These are phyloP conservation scores for Leccinum longicurvipes DNA, from an alignment of 768 basidiomycete genomes.

Conservation along the genomic window DNA sequence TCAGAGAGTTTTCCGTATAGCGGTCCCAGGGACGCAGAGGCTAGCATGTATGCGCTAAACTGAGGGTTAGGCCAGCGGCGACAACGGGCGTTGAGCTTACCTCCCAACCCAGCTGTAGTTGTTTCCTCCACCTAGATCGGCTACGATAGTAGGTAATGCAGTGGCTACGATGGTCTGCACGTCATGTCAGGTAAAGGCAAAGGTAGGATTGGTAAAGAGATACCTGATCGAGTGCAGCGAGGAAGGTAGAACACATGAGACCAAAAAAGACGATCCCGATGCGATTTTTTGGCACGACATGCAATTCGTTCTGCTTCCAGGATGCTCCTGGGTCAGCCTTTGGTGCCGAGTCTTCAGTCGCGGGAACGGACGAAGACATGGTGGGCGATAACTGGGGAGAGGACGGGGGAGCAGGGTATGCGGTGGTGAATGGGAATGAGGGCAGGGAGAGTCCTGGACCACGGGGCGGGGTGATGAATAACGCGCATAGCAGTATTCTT, in stretches of 20 bases:
- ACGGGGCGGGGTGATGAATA: too few relatives aligned
- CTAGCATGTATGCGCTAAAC: constrained; percentile 45
- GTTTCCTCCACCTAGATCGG: constrained; percentile 40
- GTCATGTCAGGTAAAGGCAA: neutral
- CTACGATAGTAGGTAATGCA: constrained; percentile 49
- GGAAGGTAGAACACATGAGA: constrained; percentile 41
- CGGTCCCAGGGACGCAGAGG: constrained; percentile 39
- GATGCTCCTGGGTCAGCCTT: constrained; percentile 28
- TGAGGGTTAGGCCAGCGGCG: neutral
- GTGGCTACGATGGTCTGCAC: constrained; percentile 46
- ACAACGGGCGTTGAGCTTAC: constrained; percentile 16
- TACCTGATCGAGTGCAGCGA: constrained; percentile 50
- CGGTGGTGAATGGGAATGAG: neutral
- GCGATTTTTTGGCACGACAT: constrained; percentile 42
- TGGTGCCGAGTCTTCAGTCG: neutral
- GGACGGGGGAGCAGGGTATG: neutral
- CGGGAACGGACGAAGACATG: constrained; percentile 9
- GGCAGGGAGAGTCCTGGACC: neutral
- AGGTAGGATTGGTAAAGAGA: neutral
- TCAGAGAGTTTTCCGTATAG: constrained; percentile 49
- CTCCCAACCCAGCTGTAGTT: constrained; percentile 52
- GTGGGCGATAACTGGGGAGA: neutral
- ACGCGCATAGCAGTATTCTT: constrained; percentile 1
- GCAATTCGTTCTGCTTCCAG: constrained; percentile 40
- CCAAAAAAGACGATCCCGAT: constrained; percentile 42